Conservation (phyloP, 106 monocot species). For the Dioscorea dumetorum region DNA sequence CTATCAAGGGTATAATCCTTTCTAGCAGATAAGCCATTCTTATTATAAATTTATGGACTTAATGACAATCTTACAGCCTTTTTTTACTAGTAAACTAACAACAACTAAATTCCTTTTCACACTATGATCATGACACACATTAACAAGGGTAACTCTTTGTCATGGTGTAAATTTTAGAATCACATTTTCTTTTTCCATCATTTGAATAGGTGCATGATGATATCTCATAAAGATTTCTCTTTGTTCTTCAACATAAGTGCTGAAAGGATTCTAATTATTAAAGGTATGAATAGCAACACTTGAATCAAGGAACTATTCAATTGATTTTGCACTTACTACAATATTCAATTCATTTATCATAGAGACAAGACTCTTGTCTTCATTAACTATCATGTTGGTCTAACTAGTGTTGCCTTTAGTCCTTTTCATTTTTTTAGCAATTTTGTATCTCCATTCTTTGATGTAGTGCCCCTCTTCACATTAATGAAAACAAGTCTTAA, state of each 20-base stretch:
- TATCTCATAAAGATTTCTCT: conserved; percentile 7
- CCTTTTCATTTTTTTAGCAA: too few relatives aligned
- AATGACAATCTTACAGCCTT: conserved; percentile 4
- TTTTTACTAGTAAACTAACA: conserved; percentile 1
- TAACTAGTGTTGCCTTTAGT: background rate
- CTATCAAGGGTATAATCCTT: too few relatives aligned
- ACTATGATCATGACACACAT: conserved; percentile 6
- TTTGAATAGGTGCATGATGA: background rate
- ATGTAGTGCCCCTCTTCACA: background rate
- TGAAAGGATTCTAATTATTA: conserved; percentile 1
- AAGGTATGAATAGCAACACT: too few relatives aligned
- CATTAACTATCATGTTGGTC: background rate
- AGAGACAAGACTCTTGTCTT: background rate
- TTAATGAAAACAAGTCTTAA: background rate
- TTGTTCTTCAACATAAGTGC: background rate
- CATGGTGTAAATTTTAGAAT: conserved; percentile 8
- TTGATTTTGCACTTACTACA: background rate
- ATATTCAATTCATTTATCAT: conserved; percentile 1
- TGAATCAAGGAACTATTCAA: conserved; percentile 5
- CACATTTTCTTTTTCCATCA: conserved; percentile 1
- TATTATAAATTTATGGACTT: background rate
- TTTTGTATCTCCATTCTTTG: background rate
- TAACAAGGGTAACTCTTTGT: background rate
- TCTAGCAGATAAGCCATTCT: too few relatives aligned
- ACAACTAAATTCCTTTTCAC: background rate